Evolutionary conservation across 441 rosid genomes (phyloP).

Genomic region (Croton setiger): DNA sequence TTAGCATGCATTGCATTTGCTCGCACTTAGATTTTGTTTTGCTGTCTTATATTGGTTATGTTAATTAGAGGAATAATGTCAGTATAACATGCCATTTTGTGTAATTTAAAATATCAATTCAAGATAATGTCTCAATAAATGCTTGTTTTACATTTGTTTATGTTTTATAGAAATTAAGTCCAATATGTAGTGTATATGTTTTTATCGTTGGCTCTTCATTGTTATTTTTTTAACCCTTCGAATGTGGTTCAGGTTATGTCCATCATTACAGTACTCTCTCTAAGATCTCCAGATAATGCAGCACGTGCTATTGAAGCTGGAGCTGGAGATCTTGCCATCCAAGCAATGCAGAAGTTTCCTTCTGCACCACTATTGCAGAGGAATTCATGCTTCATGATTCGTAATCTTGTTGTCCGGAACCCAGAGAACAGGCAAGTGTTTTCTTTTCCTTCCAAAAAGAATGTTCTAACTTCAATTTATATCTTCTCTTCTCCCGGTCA

Average conservation of each 20-base stretch:
- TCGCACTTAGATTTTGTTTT: not conserved
- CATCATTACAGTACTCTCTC: slow-evolving; percentile 63
- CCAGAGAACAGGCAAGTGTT: slow-evolving; percentile 69
- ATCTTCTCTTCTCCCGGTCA: too few relatives aligned
- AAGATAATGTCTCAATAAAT: not conserved
- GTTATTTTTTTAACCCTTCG: not conserved
- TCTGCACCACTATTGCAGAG: slow-evolving; percentile 64
- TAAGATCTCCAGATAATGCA: slow-evolving; percentile 89
- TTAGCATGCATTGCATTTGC: not conserved
- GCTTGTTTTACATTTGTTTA: not conserved
- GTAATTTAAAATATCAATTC: not conserved
- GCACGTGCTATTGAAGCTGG: slow-evolving; percentile 87
- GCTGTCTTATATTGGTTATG: not conserved
- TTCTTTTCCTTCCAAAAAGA: not conserved
- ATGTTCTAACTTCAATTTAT: not conserved
- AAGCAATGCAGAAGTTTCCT: slow-evolving; percentile 86
- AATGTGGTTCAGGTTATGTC: slow-evolving; percentile 62
- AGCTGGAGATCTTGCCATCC: slow-evolving; percentile 84
- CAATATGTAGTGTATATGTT: not conserved
- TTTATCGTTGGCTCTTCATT: not conserved
- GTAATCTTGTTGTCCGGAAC: slow-evolving; percentile 82
- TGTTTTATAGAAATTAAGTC: not conserved
- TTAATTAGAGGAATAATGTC: not conserved
- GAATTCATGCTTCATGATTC: slow-evolving; percentile 81
- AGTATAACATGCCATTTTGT: not conserved